Conservation (phyloP, 345 rosid species). For the Ceriops decandra region DNA sequence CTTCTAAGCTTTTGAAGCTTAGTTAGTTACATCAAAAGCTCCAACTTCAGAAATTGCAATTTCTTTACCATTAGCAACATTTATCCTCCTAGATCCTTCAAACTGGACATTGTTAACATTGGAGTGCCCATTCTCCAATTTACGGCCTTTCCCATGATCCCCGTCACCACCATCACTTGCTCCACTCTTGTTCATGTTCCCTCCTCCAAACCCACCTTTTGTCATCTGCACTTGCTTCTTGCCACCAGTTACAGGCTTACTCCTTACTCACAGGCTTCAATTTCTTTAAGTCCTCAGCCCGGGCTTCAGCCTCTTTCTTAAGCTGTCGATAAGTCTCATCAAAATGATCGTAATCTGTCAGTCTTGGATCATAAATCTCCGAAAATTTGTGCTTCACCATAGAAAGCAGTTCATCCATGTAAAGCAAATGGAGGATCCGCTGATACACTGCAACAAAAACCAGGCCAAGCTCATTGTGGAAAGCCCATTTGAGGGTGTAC, state of each 20-base stretch:
- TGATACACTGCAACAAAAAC: slow-evolving; percentile 97
- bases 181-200: slow-evolving; percentile 45
- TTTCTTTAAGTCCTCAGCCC: slow-evolving; percentile 85
- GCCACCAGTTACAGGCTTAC: no score
- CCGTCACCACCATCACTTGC: slow-evolving; percentile 53
- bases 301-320: slow-evolving; percentile 87
- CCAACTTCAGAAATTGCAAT: slow-evolving; percentile 59
- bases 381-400: slow-evolving; percentile 71
- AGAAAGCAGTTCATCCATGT: slow-evolving; percentile 84
- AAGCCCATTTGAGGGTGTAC: slow-evolving; percentile 94
- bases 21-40: slow-evolving; percentile 77
- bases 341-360: slow-evolving; percentile 57
- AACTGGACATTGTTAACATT: slow-evolving; percentile 38
- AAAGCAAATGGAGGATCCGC: slow-evolving; percentile 80
- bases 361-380: slow-evolving; percentile 72
- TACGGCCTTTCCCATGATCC: slow-evolving; percentile 36
- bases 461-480: slow-evolving; percentile 90
- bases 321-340: slow-evolving; percentile 88
- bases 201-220: slow-evolving; percentile 58
- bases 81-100: slow-evolving; percentile 42
- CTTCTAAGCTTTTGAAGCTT: slow-evolving; percentile 83
- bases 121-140: slow-evolving; percentile 64
- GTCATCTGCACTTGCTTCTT: slow-evolving; percentile 58
- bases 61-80: slow-evolving; percentile 69
- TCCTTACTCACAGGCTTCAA: no score